A percentile compares a stretch with the other conserved stretches of the same genome.
Evolutionary conservation across 768 basidiomycete species (phyloP).

Genomic region (Collybia nuda): DNA sequence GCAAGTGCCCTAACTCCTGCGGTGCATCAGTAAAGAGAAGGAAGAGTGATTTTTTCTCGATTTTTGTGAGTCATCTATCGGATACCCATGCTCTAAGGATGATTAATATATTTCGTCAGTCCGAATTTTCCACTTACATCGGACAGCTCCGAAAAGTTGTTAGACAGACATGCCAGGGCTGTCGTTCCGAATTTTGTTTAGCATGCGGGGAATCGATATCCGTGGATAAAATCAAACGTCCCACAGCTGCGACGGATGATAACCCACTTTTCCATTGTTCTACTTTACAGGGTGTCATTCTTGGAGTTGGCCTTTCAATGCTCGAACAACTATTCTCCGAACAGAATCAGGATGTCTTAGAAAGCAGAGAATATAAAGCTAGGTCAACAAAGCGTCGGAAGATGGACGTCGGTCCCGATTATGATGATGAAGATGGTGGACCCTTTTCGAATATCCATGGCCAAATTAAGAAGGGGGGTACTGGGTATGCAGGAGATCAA

Average conservation of each 20-base stretch:
- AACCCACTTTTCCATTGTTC: conserved; percentile 84
- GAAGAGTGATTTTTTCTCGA: conserved; percentile 79
- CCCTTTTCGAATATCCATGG: conserved; percentile 43
- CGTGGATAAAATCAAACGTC: conserved; percentile 40
- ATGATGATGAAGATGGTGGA: conserved; percentile 54
- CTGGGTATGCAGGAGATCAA: conserved; percentile 82
- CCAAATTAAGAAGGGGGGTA: conserved; percentile 76
- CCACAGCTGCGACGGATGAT: conserved; percentile 42
- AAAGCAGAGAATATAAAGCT: conserved; percentile 30
- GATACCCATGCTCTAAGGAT: not conserved
- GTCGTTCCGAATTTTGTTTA: conserved; percentile 62
- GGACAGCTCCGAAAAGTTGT: conserved; percentile 59
- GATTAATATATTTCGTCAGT: conserved; percentile 38
- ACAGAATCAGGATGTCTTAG: conserved; percentile 38
- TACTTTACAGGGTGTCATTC: conserved; percentile 83
- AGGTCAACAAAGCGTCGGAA: conserved; percentile 47
- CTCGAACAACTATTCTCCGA: conserved; percentile 73
- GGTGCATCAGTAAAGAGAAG: conserved; percentile 58
- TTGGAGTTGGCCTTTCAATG: conserved; percentile 90
- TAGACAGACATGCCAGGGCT: conserved; percentile 60
- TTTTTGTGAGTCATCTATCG: conserved; percentile 59
- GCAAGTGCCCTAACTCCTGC: conserved; percentile 76
- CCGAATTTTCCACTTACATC: conserved; percentile 71
- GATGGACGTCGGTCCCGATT: conserved; percentile 28
- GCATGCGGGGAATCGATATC: conserved; percentile 74